Conservation (phyloP, 2,329 filamentous ascomycete species). For the Pseudogymnoascus sp. region DNA sequence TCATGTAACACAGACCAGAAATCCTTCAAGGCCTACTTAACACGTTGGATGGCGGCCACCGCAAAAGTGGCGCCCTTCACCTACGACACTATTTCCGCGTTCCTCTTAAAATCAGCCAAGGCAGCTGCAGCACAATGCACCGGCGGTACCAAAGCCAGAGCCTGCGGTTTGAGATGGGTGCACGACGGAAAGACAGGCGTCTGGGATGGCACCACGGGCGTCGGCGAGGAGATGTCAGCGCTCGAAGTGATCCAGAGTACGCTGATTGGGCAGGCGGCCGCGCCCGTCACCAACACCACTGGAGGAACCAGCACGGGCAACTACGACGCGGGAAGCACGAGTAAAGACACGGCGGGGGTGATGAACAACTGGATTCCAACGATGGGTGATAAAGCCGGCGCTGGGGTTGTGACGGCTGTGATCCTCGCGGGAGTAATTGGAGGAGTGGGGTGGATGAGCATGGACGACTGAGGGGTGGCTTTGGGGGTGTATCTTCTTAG, state of each 20-base stretch:
- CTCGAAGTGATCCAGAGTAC: constrained; percentile 43
- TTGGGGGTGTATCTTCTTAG: background rate
- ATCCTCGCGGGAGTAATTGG: constrained; percentile 23
- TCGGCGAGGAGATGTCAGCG: constrained; percentile 51
- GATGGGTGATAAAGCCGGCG: constrained; percentile 32
- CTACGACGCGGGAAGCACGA: constrained; percentile 12
- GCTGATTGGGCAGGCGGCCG: constrained; percentile 25
- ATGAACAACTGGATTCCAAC: background rate
- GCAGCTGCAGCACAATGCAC: constrained; percentile 49
- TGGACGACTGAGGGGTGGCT: constrained; percentile 16
- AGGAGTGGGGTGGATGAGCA: constrained; percentile 32
- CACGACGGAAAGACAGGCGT: constrained; percentile 18
- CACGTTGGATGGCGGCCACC: constrained; percentile 51
- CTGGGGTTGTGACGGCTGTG: constrained; percentile 35
- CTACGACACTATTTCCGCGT: constrained; percentile 39
- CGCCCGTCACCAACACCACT: constrained; percentile 38
- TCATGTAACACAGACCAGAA: constrained; percentile 56
- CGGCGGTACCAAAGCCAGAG: constrained; percentile 38
- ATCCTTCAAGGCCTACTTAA: constrained; percentile 59
- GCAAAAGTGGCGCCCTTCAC: constrained; percentile 52
- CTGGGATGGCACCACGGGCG: constrained; percentile 40
- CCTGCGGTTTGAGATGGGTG: constrained; percentile 40
- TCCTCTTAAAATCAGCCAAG: constrained; percentile 43
- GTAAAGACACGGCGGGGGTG: background rate
- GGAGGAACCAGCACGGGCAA: constrained; percentile 46